Evolutionary conservation across 768 basidiomycete species (phyloP).

Genomic region (Pisolithus orientalis): DNA sequence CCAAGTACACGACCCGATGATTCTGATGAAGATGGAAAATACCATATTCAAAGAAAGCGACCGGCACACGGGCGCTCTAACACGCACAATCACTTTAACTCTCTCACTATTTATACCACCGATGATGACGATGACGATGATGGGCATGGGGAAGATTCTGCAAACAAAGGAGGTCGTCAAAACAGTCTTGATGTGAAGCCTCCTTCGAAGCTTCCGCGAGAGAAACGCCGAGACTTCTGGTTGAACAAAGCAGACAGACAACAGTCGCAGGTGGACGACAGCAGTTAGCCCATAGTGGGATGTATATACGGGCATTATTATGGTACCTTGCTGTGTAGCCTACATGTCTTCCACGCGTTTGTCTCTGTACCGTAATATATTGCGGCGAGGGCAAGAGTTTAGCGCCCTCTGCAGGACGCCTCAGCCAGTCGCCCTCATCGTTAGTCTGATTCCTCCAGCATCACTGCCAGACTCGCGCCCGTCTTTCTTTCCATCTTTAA

Average conservation of each 20-base stretch:
- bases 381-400: too few relatives aligned
- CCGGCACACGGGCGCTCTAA: conserved; percentile 42
- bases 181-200: conserved; percentile 3
- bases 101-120: conserved; percentile 43
- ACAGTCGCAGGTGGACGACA: too few relatives aligned
- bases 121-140: conserved; percentile 40
- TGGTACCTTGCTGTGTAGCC: too few relatives aligned
- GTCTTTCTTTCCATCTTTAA: too few relatives aligned
- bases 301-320: too few relatives aligned
- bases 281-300: conserved; percentile 16
- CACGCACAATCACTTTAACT: conserved; percentile 30
- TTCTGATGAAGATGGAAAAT: conserved; percentile 53
- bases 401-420: too few relatives aligned
- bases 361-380: too few relatives aligned
- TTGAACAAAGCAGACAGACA: conserved; percentile 37
- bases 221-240: conserved; percentile 47
- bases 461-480: too few relatives aligned
- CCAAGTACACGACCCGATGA: conserved; percentile 11
- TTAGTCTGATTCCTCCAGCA: too few relatives aligned
- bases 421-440: too few relatives aligned
- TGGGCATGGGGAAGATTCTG: conserved; percentile 18
- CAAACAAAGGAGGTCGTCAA: conserved; percentile 24
- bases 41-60: conserved; percentile 44
- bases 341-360: too few relatives aligned
- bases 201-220: not conserved